Evolutionary conservation across 495 filamentous ascomycete species (phyloP), one percentile per base, ranked within the genome.

Genomic region (Hypoxylon lienhwacheense): DNA sequence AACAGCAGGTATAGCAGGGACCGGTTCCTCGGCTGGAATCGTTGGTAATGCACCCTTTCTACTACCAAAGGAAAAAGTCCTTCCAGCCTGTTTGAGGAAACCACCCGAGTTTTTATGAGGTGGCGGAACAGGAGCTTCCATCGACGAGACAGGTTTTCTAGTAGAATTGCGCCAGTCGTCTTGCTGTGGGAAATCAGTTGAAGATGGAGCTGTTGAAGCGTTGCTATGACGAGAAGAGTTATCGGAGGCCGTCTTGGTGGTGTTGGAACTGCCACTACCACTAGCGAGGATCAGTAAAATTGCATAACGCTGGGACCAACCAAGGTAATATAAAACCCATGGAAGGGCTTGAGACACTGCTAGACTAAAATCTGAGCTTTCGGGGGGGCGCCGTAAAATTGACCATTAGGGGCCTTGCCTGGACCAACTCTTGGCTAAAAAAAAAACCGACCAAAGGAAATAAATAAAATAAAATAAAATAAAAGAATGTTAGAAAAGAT

Each of bases 51-150:
- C 57, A 31, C 71, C 77, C 48, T 80, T 81, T 39, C 75, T 74
- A n/a, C 66, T 72, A 19, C 81, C 86, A 62, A 89, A 90, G 0
- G 88, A 91, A 52, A 91, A 87, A 0, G 88, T 85, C 35, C 88
- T 78, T 16, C 85, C 84, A 37, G 85, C 86, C 20, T 84, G 77
- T 53, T 81, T 83, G 15, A 90, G 66, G 11, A 86, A 82, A 10
- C 53, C 76, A 48, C 67, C 69, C 12, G 66, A 64, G 37, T 79
- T 74, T 37, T 79, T 81, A 1, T 81, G 80, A 7, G 77, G 61
- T 17, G 79, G 78, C 14, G 85, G 85, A 16, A 77, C 67, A 10
- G 84, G 82, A 37, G 81, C 76, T 34, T 86, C 81, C 33, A 72
- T 68, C 11, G 74, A 62, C 10, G 70, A 43, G 1, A 55, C 33